Conservation (phyloP, 2,329 filamentous ascomycete species). For the Leptographium wingfieldii region DNA sequence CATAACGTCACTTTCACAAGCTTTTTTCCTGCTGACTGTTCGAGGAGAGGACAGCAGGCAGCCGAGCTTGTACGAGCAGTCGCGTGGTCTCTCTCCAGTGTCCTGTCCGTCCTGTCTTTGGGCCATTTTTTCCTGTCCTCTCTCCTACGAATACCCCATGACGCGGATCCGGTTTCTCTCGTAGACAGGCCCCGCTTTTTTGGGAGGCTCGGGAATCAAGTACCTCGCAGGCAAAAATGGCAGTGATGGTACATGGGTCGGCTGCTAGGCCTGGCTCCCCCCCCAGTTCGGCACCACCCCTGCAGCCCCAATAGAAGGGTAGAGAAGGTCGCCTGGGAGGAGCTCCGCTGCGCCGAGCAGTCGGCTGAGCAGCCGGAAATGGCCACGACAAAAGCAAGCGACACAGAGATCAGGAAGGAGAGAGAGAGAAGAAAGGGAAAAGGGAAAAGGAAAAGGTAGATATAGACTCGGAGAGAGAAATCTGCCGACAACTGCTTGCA, state of each 20-base stretch:
- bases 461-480: too few species aligned
- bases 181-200: not conserved
- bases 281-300: not conserved
- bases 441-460: too few species aligned
- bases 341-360: conserved; percentile 11
- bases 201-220: not conserved
- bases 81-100: not conserved
- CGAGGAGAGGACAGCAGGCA: not conserved
- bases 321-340: not conserved
- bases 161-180: not conserved
- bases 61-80: not conserved
- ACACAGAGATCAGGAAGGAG: not conserved
- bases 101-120: not conserved
- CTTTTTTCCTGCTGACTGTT: not conserved
- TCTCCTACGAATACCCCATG: not conserved
- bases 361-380: conserved; percentile 3
- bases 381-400: not conserved
- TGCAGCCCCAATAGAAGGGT: not conserved
- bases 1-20: conserved; percentile 9
- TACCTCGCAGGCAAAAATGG: not conserved
- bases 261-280: not conserved
- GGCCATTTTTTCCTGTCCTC: not conserved
- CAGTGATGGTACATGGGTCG: not conserved
- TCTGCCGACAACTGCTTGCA: too few species aligned
- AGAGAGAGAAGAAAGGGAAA: not conserved